Evolutionary conservation across 768 basidiomycete genomes (phyloP).

Genomic region (Serendipita sp.): DNA sequence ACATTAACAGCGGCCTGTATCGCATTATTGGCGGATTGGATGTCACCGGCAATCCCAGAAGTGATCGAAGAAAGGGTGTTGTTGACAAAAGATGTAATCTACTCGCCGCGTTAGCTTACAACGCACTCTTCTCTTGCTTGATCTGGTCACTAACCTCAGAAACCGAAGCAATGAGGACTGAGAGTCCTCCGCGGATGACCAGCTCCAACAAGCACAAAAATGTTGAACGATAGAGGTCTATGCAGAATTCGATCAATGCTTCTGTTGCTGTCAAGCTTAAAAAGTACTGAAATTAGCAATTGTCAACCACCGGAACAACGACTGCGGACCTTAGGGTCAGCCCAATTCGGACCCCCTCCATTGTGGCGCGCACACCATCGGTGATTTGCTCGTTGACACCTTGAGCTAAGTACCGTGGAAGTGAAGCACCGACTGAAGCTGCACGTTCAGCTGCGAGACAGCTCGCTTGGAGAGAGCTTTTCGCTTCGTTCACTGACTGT

Average conservation of each 20-base stretch:
- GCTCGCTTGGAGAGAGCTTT: conserved; percentile 59
- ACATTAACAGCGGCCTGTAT: conserved; percentile 46
- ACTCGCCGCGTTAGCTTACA: neutral
- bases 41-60: conserved; percentile 35
- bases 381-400: conserved; percentile 69
- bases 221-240: conserved; percentile 84
- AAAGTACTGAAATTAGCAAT: conserved; percentile 17
- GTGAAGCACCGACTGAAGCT: conserved; percentile 62
- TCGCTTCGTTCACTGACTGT: conserved; percentile 49
- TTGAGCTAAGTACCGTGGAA: conserved; percentile 77
- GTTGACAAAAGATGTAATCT: conserved; percentile 61
- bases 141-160: conserved; percentile 42
- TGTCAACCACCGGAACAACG: neutral
- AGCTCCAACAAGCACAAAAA: conserved; percentile 89
- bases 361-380: conserved; percentile 59
- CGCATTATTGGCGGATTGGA: conserved; percentile 47
- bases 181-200: conserved; percentile 63
- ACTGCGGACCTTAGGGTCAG: conserved; percentile 24
- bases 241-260: conserved; percentile 75
- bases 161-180: conserved; percentile 66
- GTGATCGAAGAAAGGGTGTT: conserved; percentile 38
- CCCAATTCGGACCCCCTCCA: conserved; percentile 58
- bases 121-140: neutral
- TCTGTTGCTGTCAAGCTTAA: conserved; percentile 66
- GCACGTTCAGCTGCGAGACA: conserved; percentile 76